A percentile compares a stretch with the other conserved stretches of the same genome.
Evolutionary conservation across 169 alveolate species (phyloP).

Genomic region (Plasmodium berghei): DNA sequence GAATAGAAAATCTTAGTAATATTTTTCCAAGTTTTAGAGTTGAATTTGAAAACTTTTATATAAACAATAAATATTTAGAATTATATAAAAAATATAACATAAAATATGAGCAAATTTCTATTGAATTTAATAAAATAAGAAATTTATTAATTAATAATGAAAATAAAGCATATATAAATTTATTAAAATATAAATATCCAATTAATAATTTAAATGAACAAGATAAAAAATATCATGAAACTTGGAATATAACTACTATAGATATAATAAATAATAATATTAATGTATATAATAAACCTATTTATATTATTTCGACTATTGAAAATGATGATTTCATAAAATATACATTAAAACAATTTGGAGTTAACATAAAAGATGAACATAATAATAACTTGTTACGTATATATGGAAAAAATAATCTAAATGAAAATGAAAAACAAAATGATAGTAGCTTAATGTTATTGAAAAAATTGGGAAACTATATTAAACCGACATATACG

Average conservation of each 20-base stretch:
- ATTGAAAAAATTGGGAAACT: background rate
- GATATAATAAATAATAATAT: constrained; percentile 57
- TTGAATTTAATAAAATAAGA: constrained; percentile 35
- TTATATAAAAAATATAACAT: constrained; percentile 38
- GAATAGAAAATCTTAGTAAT: constrained; percentile 32
- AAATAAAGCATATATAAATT: constrained; percentile 27
- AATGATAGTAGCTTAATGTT: background rate
- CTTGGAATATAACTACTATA: constrained; percentile 24
- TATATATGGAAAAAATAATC: constrained; percentile 21
- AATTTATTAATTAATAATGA: constrained; percentile 1
- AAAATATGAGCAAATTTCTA: background rate
- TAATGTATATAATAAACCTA: constrained; percentile 51
- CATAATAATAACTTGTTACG: constrained; percentile 22
- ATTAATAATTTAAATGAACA: constrained; percentile 20
- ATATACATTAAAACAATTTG: constrained; percentile 30
- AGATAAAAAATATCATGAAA: constrained; percentile 50
- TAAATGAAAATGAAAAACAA: background rate
- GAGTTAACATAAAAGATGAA: constrained; percentile 7
- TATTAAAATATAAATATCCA: constrained; percentile 36
- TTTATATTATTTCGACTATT: constrained; percentile 43
- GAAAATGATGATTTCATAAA: constrained; percentile 18
- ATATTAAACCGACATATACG: background rate
- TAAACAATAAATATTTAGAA: constrained; percentile 38
- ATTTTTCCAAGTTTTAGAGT: constrained; percentile 48
- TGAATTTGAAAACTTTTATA: constrained; percentile 38